Evolutionary conservation across 345 rosid species (phyloP).

Genomic region (Salix brachista): DNA sequence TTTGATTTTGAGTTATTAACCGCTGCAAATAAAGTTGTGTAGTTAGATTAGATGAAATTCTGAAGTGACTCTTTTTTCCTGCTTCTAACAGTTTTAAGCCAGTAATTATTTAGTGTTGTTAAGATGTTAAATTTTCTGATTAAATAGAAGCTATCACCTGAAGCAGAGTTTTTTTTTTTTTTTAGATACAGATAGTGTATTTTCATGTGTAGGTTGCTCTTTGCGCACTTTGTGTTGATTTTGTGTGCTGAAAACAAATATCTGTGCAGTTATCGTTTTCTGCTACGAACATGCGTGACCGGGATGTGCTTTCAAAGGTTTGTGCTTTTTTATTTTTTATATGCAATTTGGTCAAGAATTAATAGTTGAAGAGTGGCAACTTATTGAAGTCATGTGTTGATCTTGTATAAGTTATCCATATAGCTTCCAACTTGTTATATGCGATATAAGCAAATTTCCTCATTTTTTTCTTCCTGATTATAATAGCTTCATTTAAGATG

Average conservation of each 20-base stretch:
- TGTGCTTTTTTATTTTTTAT: slow-evolving; percentile 10
- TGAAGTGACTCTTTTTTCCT: neutral
- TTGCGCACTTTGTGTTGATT: neutral
- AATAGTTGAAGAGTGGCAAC: no score
- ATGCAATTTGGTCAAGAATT: neutral
- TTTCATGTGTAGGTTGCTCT: neutral
- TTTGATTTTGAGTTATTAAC: neutral
- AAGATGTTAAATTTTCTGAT: neutral
- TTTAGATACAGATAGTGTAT: neutral
- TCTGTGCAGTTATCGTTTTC: slow-evolving; percentile 75
- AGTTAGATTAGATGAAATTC: neutral
- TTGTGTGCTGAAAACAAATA: slow-evolving; percentile 3
- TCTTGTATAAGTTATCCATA: no score
- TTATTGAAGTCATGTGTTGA: no score
- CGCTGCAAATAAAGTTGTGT: neutral
- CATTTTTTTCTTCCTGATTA: neutral
- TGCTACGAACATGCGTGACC: slow-evolving; percentile 65
- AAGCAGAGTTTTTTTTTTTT: neutral
- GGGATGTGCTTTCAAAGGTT: slow-evolving; percentile 82
- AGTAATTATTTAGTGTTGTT: neutral
- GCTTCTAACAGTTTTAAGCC: neutral
- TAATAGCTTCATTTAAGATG: neutral
- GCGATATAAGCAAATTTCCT: no score
- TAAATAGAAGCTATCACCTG: neutral
- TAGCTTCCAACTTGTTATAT: no score